Base-by-base conservation (phyloP, 768 basidiomycete species). In the Tricholoma flavovirens region DNA sequence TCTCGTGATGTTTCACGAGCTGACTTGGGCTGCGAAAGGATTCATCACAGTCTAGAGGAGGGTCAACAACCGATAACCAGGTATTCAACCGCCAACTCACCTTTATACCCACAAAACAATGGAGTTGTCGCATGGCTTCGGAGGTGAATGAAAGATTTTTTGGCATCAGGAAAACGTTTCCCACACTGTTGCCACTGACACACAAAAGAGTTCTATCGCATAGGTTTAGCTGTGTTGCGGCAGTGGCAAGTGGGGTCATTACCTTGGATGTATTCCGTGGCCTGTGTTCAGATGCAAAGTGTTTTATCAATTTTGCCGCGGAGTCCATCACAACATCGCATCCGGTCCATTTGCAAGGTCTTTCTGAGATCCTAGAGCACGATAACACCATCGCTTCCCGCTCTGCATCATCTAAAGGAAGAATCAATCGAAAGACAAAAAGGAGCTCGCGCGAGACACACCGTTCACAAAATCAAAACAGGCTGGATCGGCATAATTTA, bases 141-240 rank as follows among this genome's bases (percentile, higher is more conserved):
- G 5, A 87, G 63, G 67, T 90, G 88, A 53, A 67, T 59, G 38
- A 69, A 67, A 56, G 81, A 67, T 49, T 71, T 62, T 42, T 70
- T 67, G 42, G 66, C 65, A 49, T 64, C 62, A n/a, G 53, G 51
- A 65, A 79, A 78, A 54, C 65, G 70, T 29, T 71, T 71, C n/a
- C 73, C 73, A 65, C 86, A 89, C 26, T 71, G 70, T 15, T 75
- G 71, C 87, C 88, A 88, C 46, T 65, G 71, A 66, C 86, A 86
- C 33, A 66, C 60, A 59, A 73, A 81, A 11, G 67, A 64, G n/a
- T 52, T 63, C 62, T 64, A 48, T 15, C 6, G 12, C 40, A 46
- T 45, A 43, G n/a, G 0, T 36, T 2, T 15, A 29, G 32, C 11
- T 14, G 22, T 24, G 29, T 19, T 53, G 7, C 33, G n/a, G 19